Percentiles rank a stretch among this genome's conserved stretches.
phyloP scores from a whole-genome alignment of 2,329 filamentous ascomycete genomes.

The Diaporthe australafricana region DNA sequence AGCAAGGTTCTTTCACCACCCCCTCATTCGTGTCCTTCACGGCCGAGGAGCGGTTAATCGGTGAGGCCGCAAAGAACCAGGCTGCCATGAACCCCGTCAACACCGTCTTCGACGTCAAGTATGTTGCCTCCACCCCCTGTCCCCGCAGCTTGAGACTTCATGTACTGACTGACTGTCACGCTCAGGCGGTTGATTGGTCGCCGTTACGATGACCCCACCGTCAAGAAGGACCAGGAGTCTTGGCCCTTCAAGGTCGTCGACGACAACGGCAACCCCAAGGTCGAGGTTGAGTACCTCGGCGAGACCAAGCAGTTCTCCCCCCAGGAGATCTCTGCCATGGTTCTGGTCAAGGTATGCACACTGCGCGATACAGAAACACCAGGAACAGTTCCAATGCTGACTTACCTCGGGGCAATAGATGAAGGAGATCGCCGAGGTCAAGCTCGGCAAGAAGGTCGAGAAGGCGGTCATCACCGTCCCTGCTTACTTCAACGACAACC shows the following conservation, averaged over 20 bases:
- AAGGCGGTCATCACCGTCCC: constrained; percentile 99
- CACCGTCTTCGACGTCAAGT: constrained; percentile 99
- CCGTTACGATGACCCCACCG: constrained; percentile 92
- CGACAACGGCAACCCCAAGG: constrained; percentile 86
- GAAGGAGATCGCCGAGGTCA: constrained; percentile 98
- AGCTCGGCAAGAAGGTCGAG: constrained; percentile 98
- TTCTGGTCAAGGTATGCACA: constrained; percentile 86
- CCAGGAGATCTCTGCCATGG: constrained; percentile 99
- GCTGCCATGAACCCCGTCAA: constrained; percentile 99
- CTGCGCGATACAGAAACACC: background rate
- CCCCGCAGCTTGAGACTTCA: background rate
- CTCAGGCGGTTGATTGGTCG: constrained; percentile 95
- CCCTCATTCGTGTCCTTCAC: constrained; percentile 99
- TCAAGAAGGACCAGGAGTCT: constrained; percentile 98
- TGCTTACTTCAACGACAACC: constrained; percentile 99
- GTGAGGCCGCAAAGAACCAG: constrained; percentile 99
- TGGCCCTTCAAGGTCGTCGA: constrained; percentile 99
- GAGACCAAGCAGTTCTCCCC: constrained; percentile 97
- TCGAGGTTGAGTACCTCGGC: constrained; percentile 95
- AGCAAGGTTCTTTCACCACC: constrained; percentile 99
- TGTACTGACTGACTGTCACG: constrained; percentile 19
- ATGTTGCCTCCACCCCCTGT: constrained; percentile 52
- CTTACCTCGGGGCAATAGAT: constrained; percentile 69
- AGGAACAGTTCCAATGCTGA: constrained; percentile 20
- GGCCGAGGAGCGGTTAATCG: constrained; percentile 97